phyloP scores from a whole-genome alignment of 305 asterid species.

The Solanum hybrid region DNA sequence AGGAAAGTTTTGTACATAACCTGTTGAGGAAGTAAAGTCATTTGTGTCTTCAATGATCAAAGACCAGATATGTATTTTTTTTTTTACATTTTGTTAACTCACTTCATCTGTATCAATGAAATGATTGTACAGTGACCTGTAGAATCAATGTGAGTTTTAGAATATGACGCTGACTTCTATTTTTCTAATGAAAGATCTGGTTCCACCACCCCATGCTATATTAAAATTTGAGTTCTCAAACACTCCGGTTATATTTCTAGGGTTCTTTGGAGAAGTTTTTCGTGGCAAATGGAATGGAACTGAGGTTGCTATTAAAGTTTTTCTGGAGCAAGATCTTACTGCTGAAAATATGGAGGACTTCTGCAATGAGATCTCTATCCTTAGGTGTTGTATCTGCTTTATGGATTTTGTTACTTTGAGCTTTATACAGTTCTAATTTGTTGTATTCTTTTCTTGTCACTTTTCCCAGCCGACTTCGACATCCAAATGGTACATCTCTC shows the following conservation, averaged over 20 bases:
- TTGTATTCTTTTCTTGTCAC: constrained; percentile 9
- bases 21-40: not conserved
- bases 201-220: not conserved
- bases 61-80: not conserved
- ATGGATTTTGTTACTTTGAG: constrained; percentile 3
- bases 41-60: not conserved
- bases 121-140: not conserved
- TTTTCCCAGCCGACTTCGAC: constrained; percentile 86
- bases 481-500: constrained; percentile 81
- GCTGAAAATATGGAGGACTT: constrained; percentile 99
- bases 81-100: not conserved
- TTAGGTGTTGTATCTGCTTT: constrained; percentile 43
- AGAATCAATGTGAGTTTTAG: not conserved
- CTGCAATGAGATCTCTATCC: constrained; percentile 93
- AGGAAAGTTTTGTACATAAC: not conserved
- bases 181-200: not conserved
- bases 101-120: not conserved
- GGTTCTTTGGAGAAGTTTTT: constrained; percentile 97
- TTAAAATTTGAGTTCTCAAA: not conserved
- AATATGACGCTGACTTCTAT: not conserved
- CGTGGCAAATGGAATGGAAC: constrained; percentile 99
- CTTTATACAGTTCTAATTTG: constrained; percentile 23
- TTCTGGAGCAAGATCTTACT: constrained; percentile 97
- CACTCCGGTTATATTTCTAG: constrained; percentile 22
- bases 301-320: constrained; percentile 93